phyloP scores from a whole-genome alignment of 108 stramenopile species.

The Ochromonas danica region DNA sequence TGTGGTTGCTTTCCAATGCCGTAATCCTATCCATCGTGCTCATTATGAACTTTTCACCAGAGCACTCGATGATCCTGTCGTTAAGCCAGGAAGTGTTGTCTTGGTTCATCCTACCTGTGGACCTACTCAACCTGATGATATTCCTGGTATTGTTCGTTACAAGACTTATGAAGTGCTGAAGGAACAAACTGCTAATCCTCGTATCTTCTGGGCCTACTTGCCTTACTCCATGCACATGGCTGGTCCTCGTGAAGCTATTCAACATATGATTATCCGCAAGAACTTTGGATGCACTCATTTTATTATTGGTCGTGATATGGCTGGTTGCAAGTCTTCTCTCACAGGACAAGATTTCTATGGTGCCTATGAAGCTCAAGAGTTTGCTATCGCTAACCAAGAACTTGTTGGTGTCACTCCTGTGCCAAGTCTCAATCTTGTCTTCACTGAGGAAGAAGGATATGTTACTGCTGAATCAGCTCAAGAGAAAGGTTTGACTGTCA shows the following conservation, averaged over 20 bases:
- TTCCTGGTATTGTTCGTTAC: conserved; percentile 60
- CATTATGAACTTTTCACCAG: conserved; percentile 99
- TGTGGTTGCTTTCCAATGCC: conserved; percentile 99
- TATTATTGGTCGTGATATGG: conserved; percentile 99
- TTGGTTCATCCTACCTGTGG: conserved; percentile 98
- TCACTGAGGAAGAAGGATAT: conserved; percentile 63
- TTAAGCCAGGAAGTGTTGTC: conserved; percentile 82
- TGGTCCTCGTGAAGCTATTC: conserved; percentile 98
- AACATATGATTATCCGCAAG: conserved; percentile 99
- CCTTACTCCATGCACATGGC: conserved; percentile 99
- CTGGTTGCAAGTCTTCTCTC: conserved; percentile 91
- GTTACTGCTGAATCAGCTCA: conserved; percentile 93
- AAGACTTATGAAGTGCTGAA: conserved; percentile 39
- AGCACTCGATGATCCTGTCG: conserved; percentile 86
- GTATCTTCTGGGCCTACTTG: conserved; percentile 92
- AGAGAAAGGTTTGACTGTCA: conserved; percentile 72
- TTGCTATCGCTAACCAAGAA: conserved; percentile 75
- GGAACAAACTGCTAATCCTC: conserved; percentile 78
- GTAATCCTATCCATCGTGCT: conserved; percentile 99
- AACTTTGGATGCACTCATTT: conserved; percentile 99
- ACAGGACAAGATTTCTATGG: conserved; percentile 97
- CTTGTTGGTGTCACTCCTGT: conserved; percentile 88
- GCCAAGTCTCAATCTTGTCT: conserved; percentile 87
- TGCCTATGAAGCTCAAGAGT: conserved; percentile 96
- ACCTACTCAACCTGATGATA: conserved; percentile 96